Conservation (phyloP, 2,329 filamentous ascomycete genomes). For the Diaporthe helianthi region DNA sequence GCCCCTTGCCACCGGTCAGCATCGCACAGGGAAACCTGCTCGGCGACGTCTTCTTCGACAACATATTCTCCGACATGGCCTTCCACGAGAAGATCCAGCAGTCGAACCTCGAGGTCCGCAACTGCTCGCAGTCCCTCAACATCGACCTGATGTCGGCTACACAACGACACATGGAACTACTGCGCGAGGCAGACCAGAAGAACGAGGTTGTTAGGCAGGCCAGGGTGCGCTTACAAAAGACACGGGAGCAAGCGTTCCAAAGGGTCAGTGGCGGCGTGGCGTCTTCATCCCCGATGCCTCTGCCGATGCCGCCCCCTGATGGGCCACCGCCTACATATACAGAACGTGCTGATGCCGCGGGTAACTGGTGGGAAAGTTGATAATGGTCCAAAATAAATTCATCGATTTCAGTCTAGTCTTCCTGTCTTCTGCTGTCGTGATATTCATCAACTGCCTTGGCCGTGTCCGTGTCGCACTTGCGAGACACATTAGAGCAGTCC, state of each 20-base stretch:
- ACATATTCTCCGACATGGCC: constrained; percentile 58
- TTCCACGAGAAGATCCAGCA: constrained; percentile 60
- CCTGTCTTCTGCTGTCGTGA: neutral
- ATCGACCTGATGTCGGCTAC: constrained; percentile 44
- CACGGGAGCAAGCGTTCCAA: constrained; percentile 53
- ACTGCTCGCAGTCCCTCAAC: constrained; percentile 44
- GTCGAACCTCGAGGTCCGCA: constrained; percentile 47
- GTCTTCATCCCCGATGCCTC: neutral
- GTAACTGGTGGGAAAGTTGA: constrained; percentile 19
- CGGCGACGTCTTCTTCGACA: constrained; percentile 62
- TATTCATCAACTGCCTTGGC: neutral
- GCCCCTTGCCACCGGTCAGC: constrained; percentile 48
- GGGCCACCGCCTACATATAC: constrained; percentile 22
- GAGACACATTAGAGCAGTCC: neutral
- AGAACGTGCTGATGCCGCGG: constrained; percentile 2
- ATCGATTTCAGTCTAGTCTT: neutral
- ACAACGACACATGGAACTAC: constrained; percentile 41
- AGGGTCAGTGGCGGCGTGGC: constrained; percentile 28
- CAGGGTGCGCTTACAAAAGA: constrained; percentile 50
- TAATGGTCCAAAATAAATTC: neutral
- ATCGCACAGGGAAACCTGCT: constrained; percentile 56
- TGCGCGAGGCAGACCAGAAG: constrained; percentile 42
- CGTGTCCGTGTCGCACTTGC: neutral
- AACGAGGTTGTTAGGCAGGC: constrained; percentile 44
- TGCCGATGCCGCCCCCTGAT: constrained; percentile 2